These are phyloP conservation scores for Hypoxylon sp. DNA, from an alignment of 2,329 filamentous ascomycete genomes.

Conservation along the genomic window DNA sequence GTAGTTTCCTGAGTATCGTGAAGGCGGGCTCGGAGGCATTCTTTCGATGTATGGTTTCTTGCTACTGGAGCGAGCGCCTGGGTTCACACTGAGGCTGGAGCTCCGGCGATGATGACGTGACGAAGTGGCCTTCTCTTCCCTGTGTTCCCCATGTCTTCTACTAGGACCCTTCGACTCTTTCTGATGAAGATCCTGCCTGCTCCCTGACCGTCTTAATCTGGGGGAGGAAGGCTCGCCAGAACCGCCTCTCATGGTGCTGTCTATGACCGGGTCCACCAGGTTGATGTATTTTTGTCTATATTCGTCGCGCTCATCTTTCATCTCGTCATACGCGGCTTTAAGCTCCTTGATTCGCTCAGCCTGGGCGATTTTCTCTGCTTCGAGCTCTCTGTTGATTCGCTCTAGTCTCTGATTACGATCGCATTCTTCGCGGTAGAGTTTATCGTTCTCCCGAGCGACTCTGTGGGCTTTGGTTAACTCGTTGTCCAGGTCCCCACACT, in stretches of 20 bases:
- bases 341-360: constrained; percentile 28
- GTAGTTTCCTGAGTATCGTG: constrained; percentile 33
- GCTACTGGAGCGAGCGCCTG: constrained; percentile 29
- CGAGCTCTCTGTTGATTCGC: constrained; percentile 31
- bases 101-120: constrained; percentile 35
- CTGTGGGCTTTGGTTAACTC: constrained; percentile 38
- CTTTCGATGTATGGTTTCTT: constrained; percentile 44
- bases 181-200: constrained; percentile 28
- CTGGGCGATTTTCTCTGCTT: constrained; percentile 15
- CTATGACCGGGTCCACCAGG: constrained; percentile 19
- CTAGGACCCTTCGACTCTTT: constrained; percentile 30
- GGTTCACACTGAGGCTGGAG: constrained; percentile 27
- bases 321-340: constrained; percentile 14
- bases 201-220: constrained; percentile 32
- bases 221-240: constrained; percentile 35
- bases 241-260: constrained; percentile 38
- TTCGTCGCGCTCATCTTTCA: constrained; percentile 28
- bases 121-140: constrained; percentile 29
- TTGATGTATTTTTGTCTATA: constrained; percentile 23
- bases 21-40: constrained; percentile 32
- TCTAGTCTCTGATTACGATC: constrained; percentile 37
- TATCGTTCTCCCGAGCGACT: constrained; percentile 34
- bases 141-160: constrained; percentile 28
- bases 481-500: constrained; percentile 27
- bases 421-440: constrained; percentile 34